These are phyloP conservation scores for Salix arbutifolia DNA, from an alignment of 345 rosid genomes.

Conservation along the genomic window DNA sequence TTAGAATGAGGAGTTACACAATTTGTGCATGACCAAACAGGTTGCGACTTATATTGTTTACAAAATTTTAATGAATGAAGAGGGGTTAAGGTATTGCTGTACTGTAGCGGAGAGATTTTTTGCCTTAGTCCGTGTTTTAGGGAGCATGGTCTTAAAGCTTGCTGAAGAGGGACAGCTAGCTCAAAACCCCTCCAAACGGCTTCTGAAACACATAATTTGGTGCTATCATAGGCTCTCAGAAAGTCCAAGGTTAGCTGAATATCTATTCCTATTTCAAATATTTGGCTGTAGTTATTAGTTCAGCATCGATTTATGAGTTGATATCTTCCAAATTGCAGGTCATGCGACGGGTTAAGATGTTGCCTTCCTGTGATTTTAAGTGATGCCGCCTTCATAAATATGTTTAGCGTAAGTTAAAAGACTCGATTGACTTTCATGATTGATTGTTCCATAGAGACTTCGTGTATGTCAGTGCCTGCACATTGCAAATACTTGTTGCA, in stretches of 20 bases:
- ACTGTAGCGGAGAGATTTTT: constrained; percentile 29
- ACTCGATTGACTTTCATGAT: not conserved
- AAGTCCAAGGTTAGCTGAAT: constrained; percentile 38
- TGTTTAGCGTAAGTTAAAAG: not conserved
- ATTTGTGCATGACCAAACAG: constrained; percentile 28
- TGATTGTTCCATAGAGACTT: not conserved
- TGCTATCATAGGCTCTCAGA: constrained; percentile 50
- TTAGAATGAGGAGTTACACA: not conserved
- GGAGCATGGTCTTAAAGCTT: constrained; percentile 21
- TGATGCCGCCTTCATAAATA: not conserved
- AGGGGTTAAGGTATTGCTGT: constrained; percentile 46
- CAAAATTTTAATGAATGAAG: constrained; percentile 25
- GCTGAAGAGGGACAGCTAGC: not conserved
- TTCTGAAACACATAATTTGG: constrained; percentile 32
- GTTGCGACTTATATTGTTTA: constrained; percentile 41
- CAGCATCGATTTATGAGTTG: not conserved
- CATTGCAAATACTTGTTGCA: not conserved
- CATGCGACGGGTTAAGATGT: not conserved
- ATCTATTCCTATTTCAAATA: not conserved
- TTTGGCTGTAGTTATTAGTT: not conserved
- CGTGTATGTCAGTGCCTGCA: not conserved
- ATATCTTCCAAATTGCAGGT: not conserved
- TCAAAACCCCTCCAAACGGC: constrained; percentile 10
- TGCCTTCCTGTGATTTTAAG: constrained; percentile 3
- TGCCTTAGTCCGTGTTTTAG: constrained; percentile 23